Base-by-base conservation (phyloP, 305 asterid genomes). In the Plantago lanceolata region DNA sequence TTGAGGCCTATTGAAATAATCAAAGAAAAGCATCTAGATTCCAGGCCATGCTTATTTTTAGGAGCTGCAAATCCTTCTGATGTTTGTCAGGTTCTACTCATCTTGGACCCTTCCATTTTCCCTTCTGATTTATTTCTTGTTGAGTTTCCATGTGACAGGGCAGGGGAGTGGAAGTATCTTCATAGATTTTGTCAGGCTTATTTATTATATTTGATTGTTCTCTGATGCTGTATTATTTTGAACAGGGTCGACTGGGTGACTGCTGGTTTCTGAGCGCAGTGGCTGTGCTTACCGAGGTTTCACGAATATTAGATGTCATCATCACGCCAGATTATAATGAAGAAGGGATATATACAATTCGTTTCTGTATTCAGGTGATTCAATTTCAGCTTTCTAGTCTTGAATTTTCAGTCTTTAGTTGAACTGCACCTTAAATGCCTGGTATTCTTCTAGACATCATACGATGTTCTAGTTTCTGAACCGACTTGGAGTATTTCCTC, bases 211-310 rank as follows among this genome's bases (percentile, higher is more conserved):
- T 51, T 26, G 7, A 19, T 19, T 58, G 33, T 65, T 66, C 35
- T 66, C 29, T 66, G 29, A 62, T 64, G 52, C 71, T 69, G 65
- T 13, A 21, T 48, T 71, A 53, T 45, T 64, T 76, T 67, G 56
- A 60, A 61, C 81, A 94, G 99, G 97, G 97, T 14, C 97, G 90
- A 50, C 65, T 94, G 77, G 99, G 99, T 40, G 99, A 94, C 79
- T 94, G 99, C 76, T 94, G 99, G 99, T 94, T 94, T 82, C 76
- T 94, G 87, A 94, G 99, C 72, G 99, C 96, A 58, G 97, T 94
- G 75, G 99, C 97, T 71, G 99, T 94, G 69, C 72, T 94, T 75
- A 81, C 99, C 31, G 99, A 94, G 77, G 99, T 88, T 69, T 84
- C 96, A 50, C 89, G 82, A 48, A 89, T 94, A 76, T 94, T 97